Evolutionary conservation across 306 rosid genomes (phyloP).

Genomic region (Calophaca sinica): DNA sequence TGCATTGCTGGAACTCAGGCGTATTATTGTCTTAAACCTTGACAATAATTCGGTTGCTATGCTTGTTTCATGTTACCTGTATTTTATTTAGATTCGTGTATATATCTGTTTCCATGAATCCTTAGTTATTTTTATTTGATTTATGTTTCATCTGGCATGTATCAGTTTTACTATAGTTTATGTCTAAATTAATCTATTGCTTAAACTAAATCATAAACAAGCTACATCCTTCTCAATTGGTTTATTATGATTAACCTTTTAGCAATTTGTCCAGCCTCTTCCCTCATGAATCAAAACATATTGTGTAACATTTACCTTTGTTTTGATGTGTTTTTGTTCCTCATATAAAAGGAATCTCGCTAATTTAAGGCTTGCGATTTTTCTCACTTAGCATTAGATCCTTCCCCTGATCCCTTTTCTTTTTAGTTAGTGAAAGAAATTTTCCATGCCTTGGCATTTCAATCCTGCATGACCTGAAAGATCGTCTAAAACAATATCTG

Average conservation of each 20-base stretch:
- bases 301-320: not conserved
- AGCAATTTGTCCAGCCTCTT: slow-evolving; percentile 3
- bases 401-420: not conserved
- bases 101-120: slow-evolving; percentile 4
- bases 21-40: slow-evolving; percentile 8
- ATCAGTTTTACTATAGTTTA: slow-evolving; percentile 22
- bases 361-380: too few relatives aligned
- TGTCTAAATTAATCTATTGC: slow-evolving; percentile 8
- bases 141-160: slow-evolving; percentile 8
- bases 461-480: slow-evolving; percentile 34
- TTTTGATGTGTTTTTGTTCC: not conserved
- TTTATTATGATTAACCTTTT: not conserved
- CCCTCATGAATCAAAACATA: not conserved
- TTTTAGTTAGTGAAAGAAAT: not conserved
- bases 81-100: not conserved
- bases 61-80: not conserved
- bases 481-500: not conserved
- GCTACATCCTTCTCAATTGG: slow-evolving; percentile 2
- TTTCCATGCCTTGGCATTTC: not conserved
- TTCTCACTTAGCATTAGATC: too few relatives aligned
- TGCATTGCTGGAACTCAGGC: slow-evolving; percentile 8
- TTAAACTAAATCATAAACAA: too few relatives aligned
- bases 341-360: slow-evolving; percentile 2
- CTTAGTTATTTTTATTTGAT: slow-evolving; percentile 3
- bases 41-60: slow-evolving; percentile 15